Evolutionary conservation across 306 rosid genomes (phyloP).

Genomic region (Gynostemma pentaphyllum): DNA sequence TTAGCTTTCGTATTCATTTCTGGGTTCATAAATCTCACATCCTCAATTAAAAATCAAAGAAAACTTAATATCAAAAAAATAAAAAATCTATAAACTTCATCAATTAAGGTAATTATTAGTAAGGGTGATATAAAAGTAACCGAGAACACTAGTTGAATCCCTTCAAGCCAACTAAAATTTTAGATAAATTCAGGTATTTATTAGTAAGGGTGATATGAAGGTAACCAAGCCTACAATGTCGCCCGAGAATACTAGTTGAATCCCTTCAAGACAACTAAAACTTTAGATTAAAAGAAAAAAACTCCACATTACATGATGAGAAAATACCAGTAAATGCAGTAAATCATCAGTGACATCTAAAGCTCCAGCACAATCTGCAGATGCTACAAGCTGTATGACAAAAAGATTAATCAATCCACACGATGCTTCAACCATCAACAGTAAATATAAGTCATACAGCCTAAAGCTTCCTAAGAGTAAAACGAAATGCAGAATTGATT

Average conservation of each 20-base stretch:
- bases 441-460: neutral
- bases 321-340: constrained; percentile 71
- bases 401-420: constrained; percentile 18
- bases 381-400: constrained; percentile 90
- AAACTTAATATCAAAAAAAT: neutral
- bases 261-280: neutral
- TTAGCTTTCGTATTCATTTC: neutral
- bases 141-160: neutral
- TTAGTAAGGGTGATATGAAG: neutral
- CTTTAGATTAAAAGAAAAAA: neutral
- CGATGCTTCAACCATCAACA: neutral
- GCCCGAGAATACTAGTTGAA: neutral
- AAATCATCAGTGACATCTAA: constrained; percentile 89
- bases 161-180: neutral
- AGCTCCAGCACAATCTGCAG: constrained; percentile 99
- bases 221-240: neutral
- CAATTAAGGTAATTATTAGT: neutral
- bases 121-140: neutral
- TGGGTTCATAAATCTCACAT: neutral
- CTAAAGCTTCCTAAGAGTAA: neutral
- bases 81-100: neutral
- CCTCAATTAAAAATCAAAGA: neutral
- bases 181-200: neutral
- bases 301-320: neutral
- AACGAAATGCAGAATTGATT: neutral